phyloP scores from a whole-genome alignment of 257 asterid species.

The Primulina tabacum region DNA sequence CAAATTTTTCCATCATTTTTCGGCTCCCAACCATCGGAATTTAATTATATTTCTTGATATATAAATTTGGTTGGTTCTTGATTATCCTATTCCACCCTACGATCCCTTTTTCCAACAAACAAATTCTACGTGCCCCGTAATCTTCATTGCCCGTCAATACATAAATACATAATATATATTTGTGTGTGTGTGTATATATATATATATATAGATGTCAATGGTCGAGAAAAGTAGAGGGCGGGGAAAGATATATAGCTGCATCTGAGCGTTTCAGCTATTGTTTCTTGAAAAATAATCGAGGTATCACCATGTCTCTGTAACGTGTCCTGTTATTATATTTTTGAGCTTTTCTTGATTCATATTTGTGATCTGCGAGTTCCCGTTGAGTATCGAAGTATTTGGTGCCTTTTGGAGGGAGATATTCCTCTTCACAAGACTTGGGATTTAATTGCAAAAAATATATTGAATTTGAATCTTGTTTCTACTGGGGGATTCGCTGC shows the following conservation, averaged over 20 bases:
- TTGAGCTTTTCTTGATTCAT: conserved; percentile 1
- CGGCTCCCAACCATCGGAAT: conserved; percentile 21
- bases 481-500: neutral
- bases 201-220: conserved; percentile 17
- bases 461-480: neutral
- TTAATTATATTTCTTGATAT: neutral
- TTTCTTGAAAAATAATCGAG: conserved; percentile 24
- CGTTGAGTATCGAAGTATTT: neutral
- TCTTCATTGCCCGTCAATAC: conserved; percentile 32
- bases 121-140: conserved; percentile 40
- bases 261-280: conserved; percentile 8
- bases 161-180: conserved; percentile 16
- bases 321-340: neutral
- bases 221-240: conserved; percentile 18
- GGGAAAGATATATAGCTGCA: conserved; percentile 7
- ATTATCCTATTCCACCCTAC: conserved; percentile 35
- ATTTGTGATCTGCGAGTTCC: neutral
- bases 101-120: conserved; percentile 37
- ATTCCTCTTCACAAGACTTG: neutral
- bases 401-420: neutral
- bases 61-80: conserved; percentile 19
- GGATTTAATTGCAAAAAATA: neutral
- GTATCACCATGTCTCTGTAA: conserved; percentile 23
- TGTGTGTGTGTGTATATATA: neutral
- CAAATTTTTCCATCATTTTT: conserved; percentile 22